These are phyloP conservation scores for Flaveria robusta DNA, from an alignment of 129 eudicot species.

Conservation along the genomic window DNA sequence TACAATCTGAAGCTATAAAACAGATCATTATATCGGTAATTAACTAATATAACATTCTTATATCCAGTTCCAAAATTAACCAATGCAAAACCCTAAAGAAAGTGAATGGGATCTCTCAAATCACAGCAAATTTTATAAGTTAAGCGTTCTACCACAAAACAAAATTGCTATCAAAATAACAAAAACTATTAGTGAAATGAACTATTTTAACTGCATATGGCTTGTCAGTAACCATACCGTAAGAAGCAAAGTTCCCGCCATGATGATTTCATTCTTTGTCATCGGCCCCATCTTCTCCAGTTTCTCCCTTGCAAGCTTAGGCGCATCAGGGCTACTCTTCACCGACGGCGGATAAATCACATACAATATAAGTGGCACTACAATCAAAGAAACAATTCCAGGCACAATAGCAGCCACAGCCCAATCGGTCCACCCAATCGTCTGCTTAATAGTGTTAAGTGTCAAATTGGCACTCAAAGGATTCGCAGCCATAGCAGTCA, in stretches of 20 bases:
- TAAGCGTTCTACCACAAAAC: neutral
- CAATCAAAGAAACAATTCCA: conserved; percentile 74
- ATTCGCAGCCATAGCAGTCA: conserved; percentile 98
- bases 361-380: conserved; percentile 76
- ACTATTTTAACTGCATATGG: neutral
- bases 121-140: neutral
- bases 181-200: neutral
- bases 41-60: neutral
- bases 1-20: conserved; percentile 1
- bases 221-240: conserved; percentile 56
- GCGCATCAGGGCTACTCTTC: conserved; percentile 98
- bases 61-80: neutral
- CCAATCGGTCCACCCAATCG: conserved; percentile 97
- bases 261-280: conserved; percentile 85
- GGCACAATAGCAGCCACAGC: conserved; percentile 91
- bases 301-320: conserved; percentile 79
- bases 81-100: neutral
- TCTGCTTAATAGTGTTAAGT: conserved; percentile 53
- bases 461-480: conserved; percentile 81
- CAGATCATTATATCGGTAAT: neutral
- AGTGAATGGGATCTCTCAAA: neutral
- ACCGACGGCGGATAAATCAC: conserved; percentile 76
- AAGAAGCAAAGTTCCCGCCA: conserved; percentile 83
- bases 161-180: neutral
- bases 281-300: conserved; percentile 97